Percentiles rank a stretch among this genome's conserved stretches.
Conservation (phyloP, 73 alveolate species). For the Paramecium tetraurelia region DNA sequence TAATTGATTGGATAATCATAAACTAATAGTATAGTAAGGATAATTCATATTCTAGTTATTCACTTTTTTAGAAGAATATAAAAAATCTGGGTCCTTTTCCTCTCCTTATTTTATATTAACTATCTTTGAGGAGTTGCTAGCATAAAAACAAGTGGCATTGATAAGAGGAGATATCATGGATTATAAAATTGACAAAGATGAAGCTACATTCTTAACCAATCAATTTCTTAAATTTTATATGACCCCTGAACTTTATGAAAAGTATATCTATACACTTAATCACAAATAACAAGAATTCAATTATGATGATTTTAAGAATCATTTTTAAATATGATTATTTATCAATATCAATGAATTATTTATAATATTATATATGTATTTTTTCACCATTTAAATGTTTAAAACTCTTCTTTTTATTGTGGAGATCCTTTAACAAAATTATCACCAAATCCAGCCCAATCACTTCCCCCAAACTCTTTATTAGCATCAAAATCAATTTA, state of each 20-base stretch:
- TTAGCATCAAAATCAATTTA: constrained; percentile 33
- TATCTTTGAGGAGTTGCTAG: constrained; percentile 75
- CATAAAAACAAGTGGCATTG: constrained; percentile 68
- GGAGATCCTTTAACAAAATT: neutral
- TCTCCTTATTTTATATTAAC: constrained; percentile 77
- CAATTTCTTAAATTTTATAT: constrained; percentile 60
- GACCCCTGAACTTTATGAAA: constrained; percentile 64
- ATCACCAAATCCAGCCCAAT: neutral
- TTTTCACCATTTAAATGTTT: constrained; percentile 29
- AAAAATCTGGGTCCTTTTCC: constrained; percentile 70
- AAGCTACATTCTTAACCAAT: constrained; percentile 64
- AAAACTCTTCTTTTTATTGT: neutral
- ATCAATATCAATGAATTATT: neutral
- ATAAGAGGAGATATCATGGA: constrained; percentile 81
- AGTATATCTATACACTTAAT: constrained; percentile 67
- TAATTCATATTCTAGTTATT: constrained; percentile 38
- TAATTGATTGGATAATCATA: constrained; percentile 67
- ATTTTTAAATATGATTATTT: constrained; percentile 25
- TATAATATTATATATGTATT: neutral
- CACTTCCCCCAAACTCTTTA: constrained; percentile 4
- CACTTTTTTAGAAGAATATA: constrained; percentile 77
- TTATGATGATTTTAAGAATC: constrained; percentile 64
- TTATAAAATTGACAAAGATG: constrained; percentile 64
- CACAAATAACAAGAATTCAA: constrained; percentile 69
- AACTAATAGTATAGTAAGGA: constrained; percentile 65